phyloP scores from a whole-genome alignment of 306 rosid genomes.

The Sicyos baderoa region DNA sequence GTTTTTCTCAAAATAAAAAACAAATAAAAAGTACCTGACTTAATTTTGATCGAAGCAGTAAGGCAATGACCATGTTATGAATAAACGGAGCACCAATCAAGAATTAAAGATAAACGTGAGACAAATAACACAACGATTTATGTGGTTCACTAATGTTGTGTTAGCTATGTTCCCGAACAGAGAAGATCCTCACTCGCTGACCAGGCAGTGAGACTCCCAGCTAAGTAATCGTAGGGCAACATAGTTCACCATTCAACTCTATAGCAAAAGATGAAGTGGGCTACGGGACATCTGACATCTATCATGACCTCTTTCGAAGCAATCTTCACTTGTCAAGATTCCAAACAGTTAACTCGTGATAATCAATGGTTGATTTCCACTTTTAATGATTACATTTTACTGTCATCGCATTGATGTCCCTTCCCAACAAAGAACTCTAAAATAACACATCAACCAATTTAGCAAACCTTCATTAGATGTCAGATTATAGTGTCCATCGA shows the following conservation, averaged over 20 bases:
- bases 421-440: background rate
- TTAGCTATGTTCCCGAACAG: too few relatives aligned
- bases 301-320: background rate
- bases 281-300: background rate
- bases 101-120: too few relatives aligned
- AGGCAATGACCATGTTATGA: background rate
- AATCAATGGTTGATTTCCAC: background rate
- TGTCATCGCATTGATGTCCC: background rate
- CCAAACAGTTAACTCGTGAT: background rate
- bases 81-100: too few relatives aligned
- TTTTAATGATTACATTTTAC: background rate
- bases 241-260: background rate
- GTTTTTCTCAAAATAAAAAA: too few relatives aligned
- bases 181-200: too few relatives aligned
- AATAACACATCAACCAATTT: background rate
- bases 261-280: background rate
- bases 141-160: too few relatives aligned
- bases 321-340: slow-evolving; percentile 1
- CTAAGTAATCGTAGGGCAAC: too few relatives aligned
- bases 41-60: background rate
- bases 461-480: background rate
- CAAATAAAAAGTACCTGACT: background rate
- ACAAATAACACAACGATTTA: too few relatives aligned
- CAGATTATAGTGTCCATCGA: too few relatives aligned
- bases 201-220: too few relatives aligned